Evolutionary conservation across 2,329 filamentous ascomycete species (phyloP), one percentile per base, ranked within the genome.

Genomic region (Penicillium sp.): DNA sequence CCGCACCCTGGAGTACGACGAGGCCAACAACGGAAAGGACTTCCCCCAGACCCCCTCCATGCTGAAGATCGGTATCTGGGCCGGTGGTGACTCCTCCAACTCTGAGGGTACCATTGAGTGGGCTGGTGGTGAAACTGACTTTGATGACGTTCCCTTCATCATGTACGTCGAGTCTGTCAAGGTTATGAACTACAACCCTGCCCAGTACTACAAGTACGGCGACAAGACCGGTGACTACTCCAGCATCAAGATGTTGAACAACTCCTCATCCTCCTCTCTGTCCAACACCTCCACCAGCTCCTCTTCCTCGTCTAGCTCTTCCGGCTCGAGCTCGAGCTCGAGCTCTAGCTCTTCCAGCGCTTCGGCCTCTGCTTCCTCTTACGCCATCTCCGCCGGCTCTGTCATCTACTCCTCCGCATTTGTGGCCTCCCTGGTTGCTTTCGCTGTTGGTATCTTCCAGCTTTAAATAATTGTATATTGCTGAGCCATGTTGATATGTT

Each of bases 1-100:
- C 52, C 86, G 88, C 66, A 85, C 83, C 35, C 78, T 91, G 48
- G 78, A 77, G 53, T 82, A 82, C 61, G 77, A 74, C n/a, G 82
- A 89, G 43, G 87, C 86, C 47, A 70, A 83, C 65, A 75, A 76
- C 46, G 84, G 82, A 52, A 71, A 75, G 53, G 80, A 82, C 63
- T 90, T 84, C 77, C 88, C 88, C 42, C 88, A 90, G 78, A 89
- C 87, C 3, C 88, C 88, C 47, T 87, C 87, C 83, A 83, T 86
- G 71, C 71, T 90, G 69, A 87, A 85, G 72, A 75, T 90, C 46
- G 88, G 88, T 57, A 82, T 83, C 61, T 89, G 87, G 86, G 82
- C 85, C 40, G 88, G 86, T 57, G 88, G 88, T 51, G 75, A 78
- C 58, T 63, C 74, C 7, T 62, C 59, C 48, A 74, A 77, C 57